Base-by-base conservation (phyloP, 2,329 filamentous ascomycete genomes). In the Thermochaetoides dissita region DNA sequence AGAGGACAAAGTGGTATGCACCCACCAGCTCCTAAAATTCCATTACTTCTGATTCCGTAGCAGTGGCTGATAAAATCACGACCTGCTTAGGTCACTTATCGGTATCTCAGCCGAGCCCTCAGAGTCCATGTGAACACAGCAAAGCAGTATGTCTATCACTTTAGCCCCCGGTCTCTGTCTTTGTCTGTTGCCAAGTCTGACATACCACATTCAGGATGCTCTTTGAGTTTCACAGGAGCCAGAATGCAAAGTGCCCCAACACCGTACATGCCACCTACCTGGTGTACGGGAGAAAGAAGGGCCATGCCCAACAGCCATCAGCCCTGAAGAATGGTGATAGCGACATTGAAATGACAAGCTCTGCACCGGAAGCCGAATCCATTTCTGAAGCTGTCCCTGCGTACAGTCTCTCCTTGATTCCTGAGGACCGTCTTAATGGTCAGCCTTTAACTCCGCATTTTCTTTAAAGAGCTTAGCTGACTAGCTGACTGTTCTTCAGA, bases 181-280 rank as follows among this genome's bases (percentile, higher is more conserved):
- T 5, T 24, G 3, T n/a, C n/a, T 3, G 11, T 7, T 17, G 11
- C 35, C 29, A 17, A 1, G 29, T 24, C 45, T 49, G 8, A 56
- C 40, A 12, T 2, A 24, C 17, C 17, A 24, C 31, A 33, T 24
- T 11, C 40, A 94, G 81, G 59, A 93, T 91, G 74, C 76, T 88
- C 10, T 93, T 76, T 61, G 84, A 94, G 30, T 96, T 94, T 52
- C 76, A 95, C 59, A 69, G 72, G 48, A 74, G 70, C 43, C 83
- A 94, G 57, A 94, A 87, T 60, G 69, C 67, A 42, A 84, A 81
- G 59, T 81, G 78, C 46, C 71, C 82, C 0, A 73, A 76, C 17
- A 80, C 77, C 28, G 68, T 95, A n/a, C 76, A 93, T 63, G 91
- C 89, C 36, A 95, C 87, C n/a, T 98, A 95, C 62, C 67, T 95